Base-by-base conservation (phyloP, 2,329 filamentous ascomycete genomes). In the Pseudogymnoascus sp. region DNA sequence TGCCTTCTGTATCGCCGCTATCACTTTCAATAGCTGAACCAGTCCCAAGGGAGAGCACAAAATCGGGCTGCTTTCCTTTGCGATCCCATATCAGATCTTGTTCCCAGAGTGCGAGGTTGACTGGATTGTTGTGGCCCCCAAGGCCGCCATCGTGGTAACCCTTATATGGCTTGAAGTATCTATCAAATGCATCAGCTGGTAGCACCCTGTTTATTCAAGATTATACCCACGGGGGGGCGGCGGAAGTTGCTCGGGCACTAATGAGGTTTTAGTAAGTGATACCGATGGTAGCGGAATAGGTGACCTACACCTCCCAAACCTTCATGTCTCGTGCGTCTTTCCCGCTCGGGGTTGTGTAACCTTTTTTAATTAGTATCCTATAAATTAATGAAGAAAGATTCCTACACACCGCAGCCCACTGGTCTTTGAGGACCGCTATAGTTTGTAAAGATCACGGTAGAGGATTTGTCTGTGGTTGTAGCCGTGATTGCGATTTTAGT, bases 71-170 rank as follows among this genome's bases (percentile, higher is more conserved):
- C 25, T 62, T 63, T 12, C 59, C 18, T 8, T 40, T 40, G 38
- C 38, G 38, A 40, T 60, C 2, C 65, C 63, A 65, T 14, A 66
- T 34, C 18, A 37, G 23, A 36, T 65, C 59, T 46, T 63, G 53
- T 59, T 67, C 65, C 62, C 42, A 61, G 40, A 67, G 59, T 12
- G 60, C 64, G 18, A 65, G 42, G 36, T 64, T 63, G 18, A 65
- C 64, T 14, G 60, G 62, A 34, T 65, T 67, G 34, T 64, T 65
- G 21, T 67, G 44, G 3, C 50, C 61, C 38, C 38, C 38, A 16
- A 67, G 25, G 21, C 64, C 64, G 0, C 65, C 62, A 38, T 66
- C 64, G 11, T 65, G 62, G 40, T 59, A 65, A 31, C 64, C 62
- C 28, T 59, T n/a, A 36, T 59, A 67, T 7, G 62, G 56, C 25